These are phyloP conservation scores for Panicum miliaceum DNA, from an alignment of 176 grass and related monocot species.

Conservation along the genomic window DNA sequence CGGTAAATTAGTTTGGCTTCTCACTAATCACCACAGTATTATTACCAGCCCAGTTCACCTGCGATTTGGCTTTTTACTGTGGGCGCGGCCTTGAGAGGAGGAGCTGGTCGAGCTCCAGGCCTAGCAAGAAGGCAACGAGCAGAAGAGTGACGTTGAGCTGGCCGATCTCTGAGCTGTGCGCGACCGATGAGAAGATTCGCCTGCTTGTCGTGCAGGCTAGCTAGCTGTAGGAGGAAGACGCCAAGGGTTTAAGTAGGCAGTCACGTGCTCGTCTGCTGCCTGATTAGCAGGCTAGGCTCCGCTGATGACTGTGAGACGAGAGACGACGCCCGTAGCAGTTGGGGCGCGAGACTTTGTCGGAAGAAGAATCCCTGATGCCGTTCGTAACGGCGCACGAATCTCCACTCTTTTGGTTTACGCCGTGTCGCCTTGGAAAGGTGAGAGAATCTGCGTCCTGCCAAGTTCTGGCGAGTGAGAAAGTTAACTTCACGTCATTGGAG, in stretches of 20 bases:
- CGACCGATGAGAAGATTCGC: slow-evolving; percentile 38
- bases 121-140: not conserved
- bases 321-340: not conserved
- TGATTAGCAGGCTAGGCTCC: not conserved
- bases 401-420: not conserved
- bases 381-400: slow-evolving; percentile 1
- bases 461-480: not conserved
- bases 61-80: not conserved
- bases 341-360: not conserved
- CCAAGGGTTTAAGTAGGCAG: slow-evolving; percentile 32
- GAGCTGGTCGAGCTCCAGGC: too few species aligned
- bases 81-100: too few species aligned
- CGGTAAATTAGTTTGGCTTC: not conserved
- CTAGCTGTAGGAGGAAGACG: slow-evolving; percentile 22
- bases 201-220: not conserved
- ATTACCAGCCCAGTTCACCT: not conserved
- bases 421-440: not conserved
- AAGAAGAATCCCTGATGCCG: slow-evolving; percentile 7
- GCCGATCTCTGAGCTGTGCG: not conserved
- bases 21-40: not conserved
- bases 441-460: not conserved
- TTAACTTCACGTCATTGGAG: not conserved
- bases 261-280: slow-evolving; percentile 23
- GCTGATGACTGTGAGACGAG: not conserved
- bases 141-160: not conserved